Conservation (phyloP, 768 basidiomycete genomes). For the Termitomyces sp. region DNA sequence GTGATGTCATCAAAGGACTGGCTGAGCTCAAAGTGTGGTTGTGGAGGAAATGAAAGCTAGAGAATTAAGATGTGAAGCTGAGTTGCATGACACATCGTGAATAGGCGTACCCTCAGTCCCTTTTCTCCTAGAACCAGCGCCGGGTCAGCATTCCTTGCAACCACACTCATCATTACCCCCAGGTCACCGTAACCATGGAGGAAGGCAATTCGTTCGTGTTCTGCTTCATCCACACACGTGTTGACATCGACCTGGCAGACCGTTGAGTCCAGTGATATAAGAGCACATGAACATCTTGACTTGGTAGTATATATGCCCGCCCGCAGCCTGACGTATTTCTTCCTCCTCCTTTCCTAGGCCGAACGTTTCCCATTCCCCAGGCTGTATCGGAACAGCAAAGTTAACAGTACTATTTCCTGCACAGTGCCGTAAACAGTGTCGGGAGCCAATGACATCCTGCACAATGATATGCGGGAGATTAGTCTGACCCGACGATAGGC, state of each 20-base stretch:
- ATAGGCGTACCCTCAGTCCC: conserved; percentile 47
- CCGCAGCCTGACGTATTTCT: not conserved
- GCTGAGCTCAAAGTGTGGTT: not conserved
- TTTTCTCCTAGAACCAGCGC: conserved; percentile 40
- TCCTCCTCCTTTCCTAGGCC: not conserved
- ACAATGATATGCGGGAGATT: not conserved
- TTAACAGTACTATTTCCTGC: not conserved
- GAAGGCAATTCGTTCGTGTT: conserved; percentile 48
- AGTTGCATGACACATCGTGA: not conserved
- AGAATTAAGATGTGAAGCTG: not conserved
- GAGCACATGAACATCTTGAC: not conserved
- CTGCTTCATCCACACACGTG: conserved; percentile 46
- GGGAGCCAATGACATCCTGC: not conserved
- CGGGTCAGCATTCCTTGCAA: conserved; percentile 44
- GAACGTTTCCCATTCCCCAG: not conserved
- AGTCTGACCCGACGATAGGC: conserved; percentile 7
- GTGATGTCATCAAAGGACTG: conserved; percentile 45
- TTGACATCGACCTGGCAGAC: conserved; percentile 56
- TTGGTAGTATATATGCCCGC: not conserved
- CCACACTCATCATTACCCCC: conserved; percentile 60
- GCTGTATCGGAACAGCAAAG: not conserved
- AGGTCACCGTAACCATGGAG: conserved; percentile 68
- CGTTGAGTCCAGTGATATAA: not conserved
- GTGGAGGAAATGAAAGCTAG: not conserved
- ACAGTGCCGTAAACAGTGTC: not conserved